A percentile compares a stretch with the other conserved stretches of the same genome.
Conservation (phyloP, 129 eudicot genomes). For the Chrysanthemum seticuspe region DNA sequence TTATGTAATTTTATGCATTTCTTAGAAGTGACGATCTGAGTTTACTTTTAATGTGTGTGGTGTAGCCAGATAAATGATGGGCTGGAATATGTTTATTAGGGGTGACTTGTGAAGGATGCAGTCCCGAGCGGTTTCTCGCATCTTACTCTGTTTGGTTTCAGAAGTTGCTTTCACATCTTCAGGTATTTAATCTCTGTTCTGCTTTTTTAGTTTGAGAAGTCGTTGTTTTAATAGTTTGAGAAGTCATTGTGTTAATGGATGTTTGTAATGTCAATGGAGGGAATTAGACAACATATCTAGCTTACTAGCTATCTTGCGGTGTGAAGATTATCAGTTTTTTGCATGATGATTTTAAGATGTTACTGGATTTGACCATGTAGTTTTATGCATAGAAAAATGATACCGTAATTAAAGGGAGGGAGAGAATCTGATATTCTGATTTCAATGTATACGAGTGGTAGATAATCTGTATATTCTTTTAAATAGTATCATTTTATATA, state of each 20-base stretch:
- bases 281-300: not conserved
- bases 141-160: constrained; percentile 75
- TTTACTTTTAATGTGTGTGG: constrained; percentile 28
- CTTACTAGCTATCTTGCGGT: too few relatives aligned
- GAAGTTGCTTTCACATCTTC: constrained; percentile 61
- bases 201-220: not conserved
- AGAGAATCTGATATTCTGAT: constrained; percentile 9
- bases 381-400: constrained; percentile 6
- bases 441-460: constrained; percentile 2
- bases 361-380: not conserved
- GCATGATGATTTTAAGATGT: not conserved
- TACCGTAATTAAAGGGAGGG: not conserved
- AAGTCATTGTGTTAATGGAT: constrained; percentile 4
- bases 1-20: constrained; percentile 6
- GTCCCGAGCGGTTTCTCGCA: constrained; percentile 72
- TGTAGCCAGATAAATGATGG: constrained; percentile 97
- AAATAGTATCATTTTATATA: not conserved
- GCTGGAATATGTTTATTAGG: constrained; percentile 92
- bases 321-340: constrained; percentile 1
- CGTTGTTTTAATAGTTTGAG: not conserved
- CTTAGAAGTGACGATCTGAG: constrained; percentile 13
- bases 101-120: constrained; percentile 78
- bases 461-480: not conserved
- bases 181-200: constrained; percentile 46
- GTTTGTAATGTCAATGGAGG: constrained; percentile 9